A percentile compares a stretch with the other conserved stretches of the same genome.
Conservation (phyloP, 2,329 filamentous ascomycete genomes). For the Penicillium sp. region DNA sequence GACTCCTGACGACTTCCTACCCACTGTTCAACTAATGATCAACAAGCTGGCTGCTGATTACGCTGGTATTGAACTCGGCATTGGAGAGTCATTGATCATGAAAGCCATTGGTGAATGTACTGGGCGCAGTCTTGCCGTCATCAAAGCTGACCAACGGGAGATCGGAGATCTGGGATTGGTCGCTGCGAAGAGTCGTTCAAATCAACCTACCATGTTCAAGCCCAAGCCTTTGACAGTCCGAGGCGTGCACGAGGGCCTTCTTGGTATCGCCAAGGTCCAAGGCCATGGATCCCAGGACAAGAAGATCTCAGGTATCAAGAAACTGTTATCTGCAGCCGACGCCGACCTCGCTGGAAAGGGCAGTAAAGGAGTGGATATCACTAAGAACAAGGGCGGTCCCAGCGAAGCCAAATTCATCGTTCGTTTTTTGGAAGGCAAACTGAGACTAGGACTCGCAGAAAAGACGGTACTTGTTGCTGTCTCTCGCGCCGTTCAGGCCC, state of each 20-base stretch:
- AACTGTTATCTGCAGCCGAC: slow-evolving; percentile 87
- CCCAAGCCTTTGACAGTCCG: slow-evolving; percentile 83
- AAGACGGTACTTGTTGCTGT: slow-evolving; percentile 86
- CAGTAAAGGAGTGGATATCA: slow-evolving; percentile 67
- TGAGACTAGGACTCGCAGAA: slow-evolving; percentile 86
- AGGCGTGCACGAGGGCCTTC: slow-evolving; percentile 81
- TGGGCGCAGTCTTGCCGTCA: slow-evolving; percentile 78
- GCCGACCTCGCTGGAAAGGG: slow-evolving; percentile 66
- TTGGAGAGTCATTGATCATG: slow-evolving; percentile 97
- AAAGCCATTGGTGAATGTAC: slow-evolving; percentile 96
- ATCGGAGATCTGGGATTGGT: slow-evolving; percentile 94
- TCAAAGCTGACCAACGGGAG: slow-evolving; percentile 93
- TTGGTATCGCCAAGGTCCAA: slow-evolving; percentile 80
- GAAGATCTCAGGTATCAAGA: slow-evolving; percentile 94
- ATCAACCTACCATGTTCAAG: slow-evolving; percentile 97
- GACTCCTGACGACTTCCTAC: slow-evolving; percentile 80
- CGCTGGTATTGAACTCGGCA: slow-evolving; percentile 93
- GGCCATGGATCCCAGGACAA: slow-evolving; percentile 84
- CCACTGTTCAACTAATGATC: slow-evolving; percentile 91
- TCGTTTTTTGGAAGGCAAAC: slow-evolving; percentile 88
- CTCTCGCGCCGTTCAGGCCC: slow-evolving; percentile 79
- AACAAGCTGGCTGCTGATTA: slow-evolving; percentile 98
- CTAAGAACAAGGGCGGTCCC: slow-evolving; percentile 84
- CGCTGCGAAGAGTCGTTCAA: slow-evolving; percentile 90
- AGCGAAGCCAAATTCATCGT: slow-evolving; percentile 95